Percentiles rank a stretch among this genome's conserved stretches.
These are phyloP conservation scores for Astragalus membranaceus DNA, from an alignment of 306 rosid species.

Conservation along the genomic window DNA sequence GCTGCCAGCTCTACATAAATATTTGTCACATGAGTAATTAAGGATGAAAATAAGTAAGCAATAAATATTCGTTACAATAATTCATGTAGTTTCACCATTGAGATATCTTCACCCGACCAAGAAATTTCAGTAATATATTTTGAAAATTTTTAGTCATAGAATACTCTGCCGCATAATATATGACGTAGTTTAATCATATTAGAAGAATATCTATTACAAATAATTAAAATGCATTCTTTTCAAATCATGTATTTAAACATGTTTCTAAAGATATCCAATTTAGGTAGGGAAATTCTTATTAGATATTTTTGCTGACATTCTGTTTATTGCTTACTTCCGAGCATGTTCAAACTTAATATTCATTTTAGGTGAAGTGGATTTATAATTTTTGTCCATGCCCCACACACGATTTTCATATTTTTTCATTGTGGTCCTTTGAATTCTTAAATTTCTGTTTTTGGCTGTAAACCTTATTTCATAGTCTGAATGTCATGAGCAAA, in stretches of 20 bases:
- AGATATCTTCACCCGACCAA: not conserved
- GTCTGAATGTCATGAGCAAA: conserved; percentile 5
- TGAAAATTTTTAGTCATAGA: not conserved
- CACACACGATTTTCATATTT: not conserved
- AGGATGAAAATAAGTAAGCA: not conserved
- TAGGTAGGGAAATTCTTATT: not conserved
- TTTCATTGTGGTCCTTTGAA: conserved; percentile 12
- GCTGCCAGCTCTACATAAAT: not conserved
- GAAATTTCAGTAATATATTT: not conserved
- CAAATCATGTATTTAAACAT: not conserved
- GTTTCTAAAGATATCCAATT: conserved; percentile 1
- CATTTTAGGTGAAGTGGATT: not conserved
- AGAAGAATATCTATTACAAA: not conserved
- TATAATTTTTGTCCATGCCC: not conserved
- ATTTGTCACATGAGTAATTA: not conserved
- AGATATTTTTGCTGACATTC: not conserved
- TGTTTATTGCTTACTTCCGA: not conserved
- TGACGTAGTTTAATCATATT: not conserved
- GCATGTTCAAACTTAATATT: not conserved
- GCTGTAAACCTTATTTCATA: not conserved
- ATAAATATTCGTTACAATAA: not conserved
- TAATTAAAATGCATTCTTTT: not conserved
- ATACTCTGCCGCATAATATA: not conserved
- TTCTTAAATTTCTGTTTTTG: conserved; percentile 7
- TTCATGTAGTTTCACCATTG: not conserved